A percentile compares a stretch with the other conserved stretches of the same genome.
Conservation (phyloP, 2,329 filamentous ascomycete species). For the Amylocarpus encephaloides region DNA sequence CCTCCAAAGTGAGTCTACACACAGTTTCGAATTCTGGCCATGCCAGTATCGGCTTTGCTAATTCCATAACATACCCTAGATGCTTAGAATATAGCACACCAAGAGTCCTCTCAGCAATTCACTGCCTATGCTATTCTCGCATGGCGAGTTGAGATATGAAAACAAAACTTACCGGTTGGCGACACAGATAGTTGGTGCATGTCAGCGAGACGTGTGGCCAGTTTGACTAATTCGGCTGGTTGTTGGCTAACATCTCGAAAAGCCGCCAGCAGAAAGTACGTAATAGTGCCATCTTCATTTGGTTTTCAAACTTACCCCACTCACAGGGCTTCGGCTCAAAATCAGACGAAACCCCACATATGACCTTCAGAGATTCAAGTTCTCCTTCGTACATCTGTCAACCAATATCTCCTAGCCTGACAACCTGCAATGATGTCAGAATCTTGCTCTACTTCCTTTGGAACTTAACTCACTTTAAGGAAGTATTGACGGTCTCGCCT, state of each 20-base stretch:
- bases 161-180: slow-evolving; percentile 27
- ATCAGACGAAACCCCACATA: background rate
- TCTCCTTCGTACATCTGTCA: slow-evolving; percentile 7
- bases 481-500: background rate
- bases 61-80: background rate
- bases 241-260: slow-evolving; percentile 23
- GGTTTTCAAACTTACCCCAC: slow-evolving; percentile 5
- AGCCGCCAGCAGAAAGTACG: slow-evolving; percentile 24
- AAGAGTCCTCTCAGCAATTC: background rate
- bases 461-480: background rate
- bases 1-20: background rate
- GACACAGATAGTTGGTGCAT: slow-evolving; percentile 22
- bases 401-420: background rate
- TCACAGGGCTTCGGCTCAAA: slow-evolving; percentile 5
- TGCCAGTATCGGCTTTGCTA: background rate
- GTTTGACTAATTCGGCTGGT: slow-evolving; percentile 17
- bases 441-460: background rate
- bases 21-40: background rate
- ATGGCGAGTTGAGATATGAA: slow-evolving; percentile 25
- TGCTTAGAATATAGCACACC: background rate
- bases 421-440: background rate
- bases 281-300: background rate
- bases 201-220: slow-evolving; percentile 20
- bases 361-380: slow-evolving; percentile 5
- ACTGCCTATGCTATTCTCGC: slow-evolving; percentile 18